Percentiles rank a stretch among this genome's conserved stretches.
Conservation (phyloP, 2,329 filamentous ascomycete genomes). For the Xylaria sp. region DNA sequence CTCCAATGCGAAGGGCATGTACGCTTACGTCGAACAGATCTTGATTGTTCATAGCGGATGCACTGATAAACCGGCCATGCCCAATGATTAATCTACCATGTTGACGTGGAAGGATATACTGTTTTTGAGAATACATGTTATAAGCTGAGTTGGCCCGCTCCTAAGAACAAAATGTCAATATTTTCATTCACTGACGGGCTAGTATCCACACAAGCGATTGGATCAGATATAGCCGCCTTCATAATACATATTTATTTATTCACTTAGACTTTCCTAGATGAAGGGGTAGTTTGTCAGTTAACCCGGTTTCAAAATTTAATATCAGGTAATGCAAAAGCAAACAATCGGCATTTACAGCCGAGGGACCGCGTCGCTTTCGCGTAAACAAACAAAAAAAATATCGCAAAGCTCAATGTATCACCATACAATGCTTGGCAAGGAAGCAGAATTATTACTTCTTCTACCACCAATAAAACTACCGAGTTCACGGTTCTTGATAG, state of each 20-base stretch:
- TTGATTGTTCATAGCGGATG: no score
- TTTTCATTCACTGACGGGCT: no score
- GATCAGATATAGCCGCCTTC: not conserved
- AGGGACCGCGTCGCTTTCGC: not conserved
- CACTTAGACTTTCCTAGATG: not conserved
- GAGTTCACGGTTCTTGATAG: not conserved
- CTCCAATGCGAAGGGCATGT: no score
- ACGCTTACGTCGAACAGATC: no score
- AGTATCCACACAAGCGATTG: constrained; percentile 3
- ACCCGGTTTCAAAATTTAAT: not conserved
- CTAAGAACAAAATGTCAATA: no score
- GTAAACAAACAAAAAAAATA: not conserved
- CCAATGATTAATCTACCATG: no score
- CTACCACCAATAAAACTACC: not conserved
- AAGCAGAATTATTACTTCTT: no score
- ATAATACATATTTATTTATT: not conserved
- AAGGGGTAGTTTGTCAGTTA: not conserved
- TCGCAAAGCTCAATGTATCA: not conserved
- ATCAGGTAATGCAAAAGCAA: not conserved
- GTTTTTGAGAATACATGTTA: no score
- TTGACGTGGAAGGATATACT: no score
- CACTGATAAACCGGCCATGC: no score
- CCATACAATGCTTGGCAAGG: no score
- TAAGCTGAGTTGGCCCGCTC: not conserved
- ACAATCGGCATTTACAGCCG: constrained; percentile 3